Conservation (phyloP, 768 basidiomycete genomes). For the Antrodiella citrinella region DNA sequence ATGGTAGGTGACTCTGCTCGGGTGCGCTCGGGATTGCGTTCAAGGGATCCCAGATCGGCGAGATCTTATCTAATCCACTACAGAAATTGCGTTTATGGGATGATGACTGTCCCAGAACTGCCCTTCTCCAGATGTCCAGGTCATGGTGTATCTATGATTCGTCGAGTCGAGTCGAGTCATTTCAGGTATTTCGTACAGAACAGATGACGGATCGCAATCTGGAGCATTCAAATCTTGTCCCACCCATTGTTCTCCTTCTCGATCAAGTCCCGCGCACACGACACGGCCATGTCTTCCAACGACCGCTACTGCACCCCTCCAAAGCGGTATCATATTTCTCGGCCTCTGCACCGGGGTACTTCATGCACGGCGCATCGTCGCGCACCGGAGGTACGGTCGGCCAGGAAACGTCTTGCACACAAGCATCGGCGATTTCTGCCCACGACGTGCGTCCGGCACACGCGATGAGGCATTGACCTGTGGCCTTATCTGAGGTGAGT, state of each 20-base stretch:
- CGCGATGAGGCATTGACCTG: not conserved
- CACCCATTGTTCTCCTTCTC: slow-evolving; percentile 13
- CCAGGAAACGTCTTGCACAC: not conserved
- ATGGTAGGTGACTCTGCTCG: too few relatives aligned
- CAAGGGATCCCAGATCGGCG: too few relatives aligned
- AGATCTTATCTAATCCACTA: too few relatives aligned
- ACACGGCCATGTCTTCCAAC: not conserved
- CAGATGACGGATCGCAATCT: too few relatives aligned
- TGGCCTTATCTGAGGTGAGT: not conserved
- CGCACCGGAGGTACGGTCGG: not conserved
- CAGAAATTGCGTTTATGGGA: too few relatives aligned
- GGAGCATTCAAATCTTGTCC: slow-evolving; percentile 4
- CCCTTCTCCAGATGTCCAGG: too few relatives aligned
- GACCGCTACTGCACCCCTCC: slow-evolving; percentile 1
- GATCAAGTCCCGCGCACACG: slow-evolving; percentile 1
- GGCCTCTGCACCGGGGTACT: not conserved
- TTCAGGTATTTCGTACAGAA: too few relatives aligned
- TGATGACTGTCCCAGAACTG: too few relatives aligned
- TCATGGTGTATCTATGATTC: too few relatives aligned
- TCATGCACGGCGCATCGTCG: not conserved
- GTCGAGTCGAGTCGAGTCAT: too few relatives aligned
- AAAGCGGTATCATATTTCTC: not conserved
- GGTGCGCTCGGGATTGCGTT: too few relatives aligned
- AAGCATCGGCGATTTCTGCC: not conserved
- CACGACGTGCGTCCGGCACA: not conserved